phyloP scores from a whole-genome alignment of 208 protist genomes.

The Naegleria fowleri region DNA sequence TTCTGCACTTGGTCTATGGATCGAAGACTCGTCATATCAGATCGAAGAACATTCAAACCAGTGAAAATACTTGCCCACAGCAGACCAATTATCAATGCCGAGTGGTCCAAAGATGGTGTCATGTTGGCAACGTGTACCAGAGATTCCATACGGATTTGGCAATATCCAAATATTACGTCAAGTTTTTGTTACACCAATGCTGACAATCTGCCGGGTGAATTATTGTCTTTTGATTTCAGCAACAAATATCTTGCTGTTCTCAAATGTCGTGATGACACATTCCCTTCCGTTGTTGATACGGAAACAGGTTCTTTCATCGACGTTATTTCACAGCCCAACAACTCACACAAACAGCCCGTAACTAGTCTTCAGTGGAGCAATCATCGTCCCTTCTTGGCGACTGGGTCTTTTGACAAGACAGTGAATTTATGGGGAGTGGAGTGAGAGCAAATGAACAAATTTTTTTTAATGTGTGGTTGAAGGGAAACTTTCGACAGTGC shows the following conservation, averaged over 20 bases:
- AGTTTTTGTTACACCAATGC: not conserved
- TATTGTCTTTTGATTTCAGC: not conserved
- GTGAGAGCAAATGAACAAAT: not conserved
- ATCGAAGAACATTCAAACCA: not conserved
- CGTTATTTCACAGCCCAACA: not conserved
- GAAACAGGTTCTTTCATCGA: not conserved
- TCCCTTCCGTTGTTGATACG: not conserved
- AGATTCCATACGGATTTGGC: constrained; percentile 13
- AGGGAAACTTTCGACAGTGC: too few relatives aligned
- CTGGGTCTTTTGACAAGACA: constrained; percentile 2
- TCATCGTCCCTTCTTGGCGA: not conserved
- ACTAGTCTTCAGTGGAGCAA: not conserved
- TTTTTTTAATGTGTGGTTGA: too few relatives aligned
- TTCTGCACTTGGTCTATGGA: not conserved
- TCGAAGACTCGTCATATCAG: not conserved
- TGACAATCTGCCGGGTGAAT: not conserved
- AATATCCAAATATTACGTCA: not conserved
- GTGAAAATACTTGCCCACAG: not conserved
- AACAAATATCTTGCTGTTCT: not conserved
- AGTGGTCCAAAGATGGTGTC: not conserved
- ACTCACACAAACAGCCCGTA: not conserved
- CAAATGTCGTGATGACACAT: not conserved
- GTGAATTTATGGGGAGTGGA: constrained; percentile 8
- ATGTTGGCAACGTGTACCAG: not conserved
- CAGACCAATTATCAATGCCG: not conserved